phyloP scores from a whole-genome alignment of 192 early-diverging fungal species.

The Umbelopsis sp. region DNA sequence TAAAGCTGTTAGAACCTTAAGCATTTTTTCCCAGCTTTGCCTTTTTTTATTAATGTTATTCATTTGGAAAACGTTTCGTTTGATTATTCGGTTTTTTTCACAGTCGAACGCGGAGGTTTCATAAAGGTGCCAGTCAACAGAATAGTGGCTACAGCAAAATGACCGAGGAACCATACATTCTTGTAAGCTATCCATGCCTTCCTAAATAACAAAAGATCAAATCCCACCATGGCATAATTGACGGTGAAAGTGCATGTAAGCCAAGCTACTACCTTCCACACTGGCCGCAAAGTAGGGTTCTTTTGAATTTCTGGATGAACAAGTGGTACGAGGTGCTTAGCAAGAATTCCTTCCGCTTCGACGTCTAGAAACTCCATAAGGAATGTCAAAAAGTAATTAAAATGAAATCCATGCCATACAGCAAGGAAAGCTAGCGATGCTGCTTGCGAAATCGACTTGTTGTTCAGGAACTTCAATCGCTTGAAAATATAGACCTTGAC shows the following conservation, averaged over 20 bases:
- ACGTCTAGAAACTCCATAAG: conserved; percentile 59
- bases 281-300: conserved; percentile 22
- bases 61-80: not conserved
- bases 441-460: conserved; percentile 52
- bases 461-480: conserved; percentile 55
- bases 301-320: conserved; percentile 33
- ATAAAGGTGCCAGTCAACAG: conserved; percentile 15
- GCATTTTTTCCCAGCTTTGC: too few species aligned
- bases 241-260: conserved; percentile 43
- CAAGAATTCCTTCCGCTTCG: conserved; percentile 46
- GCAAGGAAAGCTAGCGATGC: conserved; percentile 55
- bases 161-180: conserved; percentile 34
- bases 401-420: conserved; percentile 64
- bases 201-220: conserved; percentile 43
- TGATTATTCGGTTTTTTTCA: conserved; percentile 14
- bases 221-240: conserved; percentile 52
- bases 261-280: conserved; percentile 43
- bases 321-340: conserved; percentile 32
- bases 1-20: too few species aligned
- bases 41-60: too few species aligned
- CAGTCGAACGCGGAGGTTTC: not conserved
- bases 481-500: conserved; percentile 65
- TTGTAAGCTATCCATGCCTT: conserved; percentile 29
- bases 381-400: conserved; percentile 61
- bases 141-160: conserved; percentile 24